Evolutionary conservation across 805 yeast genomes (phyloP), one percentile per base, ranked within the genome.

Genomic region (Zygosaccharomyces bisporus): DNA sequence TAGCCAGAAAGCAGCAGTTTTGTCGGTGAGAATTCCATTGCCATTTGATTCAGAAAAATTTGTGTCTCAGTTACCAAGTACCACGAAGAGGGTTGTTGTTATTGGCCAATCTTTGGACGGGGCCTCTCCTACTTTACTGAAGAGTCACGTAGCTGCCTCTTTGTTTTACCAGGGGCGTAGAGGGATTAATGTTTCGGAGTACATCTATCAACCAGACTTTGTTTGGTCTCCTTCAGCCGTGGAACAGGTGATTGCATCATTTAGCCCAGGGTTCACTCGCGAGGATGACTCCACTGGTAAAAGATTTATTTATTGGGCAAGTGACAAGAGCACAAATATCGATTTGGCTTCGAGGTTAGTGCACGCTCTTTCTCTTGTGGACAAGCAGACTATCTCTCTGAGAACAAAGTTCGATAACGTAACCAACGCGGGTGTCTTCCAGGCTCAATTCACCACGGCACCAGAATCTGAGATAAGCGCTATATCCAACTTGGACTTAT

Each of bases 11-110:
- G 74, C 79, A 41, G 95, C 89, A 51, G 77, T 83, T 39, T 64
- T 90, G 45, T 75, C 82, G 44, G 76, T 81, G 39, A 78, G 96
- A 66, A 78, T 86, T 34, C 91, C 95, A 44, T 68, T 82, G 42
- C 96, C 96, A 9, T 88, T 89, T 66, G 79, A 82, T 54, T 72
- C 76, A 25, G 72, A 70, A 24, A 76, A 75, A 53, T 88, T 89
- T 61, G 68, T 77, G 41, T 59, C 69, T 3, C 59, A 74, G 8
- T 69, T 90, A 41, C 91, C 95, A 21, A 49, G 63, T 3, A 62
- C 83, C 3, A 68, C 82, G 16, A 73, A 75, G 52, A 73, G 74
- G 47, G 66, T 90, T 43, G 80, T 85, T 37, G 86, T 88, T 23
- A 68, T 90, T 50, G 81, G 82, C 36, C 89, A 83, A 64, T 60